Percentiles rank a stretch among this genome's conserved stretches.
phyloP scores from a whole-genome alignment of 805 yeast genomes.

The Candida maesae region DNA sequence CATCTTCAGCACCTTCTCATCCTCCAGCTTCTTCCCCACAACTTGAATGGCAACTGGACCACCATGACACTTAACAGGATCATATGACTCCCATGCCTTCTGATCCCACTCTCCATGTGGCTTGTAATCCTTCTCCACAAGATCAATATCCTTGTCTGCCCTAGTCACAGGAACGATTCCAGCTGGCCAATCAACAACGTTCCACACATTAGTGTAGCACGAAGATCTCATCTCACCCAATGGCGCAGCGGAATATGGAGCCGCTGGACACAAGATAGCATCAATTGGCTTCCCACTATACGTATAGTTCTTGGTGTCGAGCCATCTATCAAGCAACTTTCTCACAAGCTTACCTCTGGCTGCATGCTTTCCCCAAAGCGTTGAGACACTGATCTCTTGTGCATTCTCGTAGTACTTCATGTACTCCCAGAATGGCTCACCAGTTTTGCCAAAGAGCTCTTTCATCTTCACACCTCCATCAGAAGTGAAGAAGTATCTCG shows the following conservation, averaged over 20 bases:
- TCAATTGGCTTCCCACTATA: slow-evolving; percentile 40
- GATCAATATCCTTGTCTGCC: slow-evolving; percentile 43
- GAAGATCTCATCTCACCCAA: slow-evolving; percentile 22
- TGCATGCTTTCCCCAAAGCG: slow-evolving; percentile 42
- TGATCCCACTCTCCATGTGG: slow-evolving; percentile 38
- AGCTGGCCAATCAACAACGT: slow-evolving; percentile 52
- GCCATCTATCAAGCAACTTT: slow-evolving; percentile 41
- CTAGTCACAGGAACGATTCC: slow-evolving; percentile 56
- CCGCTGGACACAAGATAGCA: slow-evolving; percentile 40
- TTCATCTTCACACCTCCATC: slow-evolving; percentile 39
- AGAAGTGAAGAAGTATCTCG: slow-evolving; percentile 28
- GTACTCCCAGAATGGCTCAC: slow-evolving; percentile 42
- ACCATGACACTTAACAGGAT: slow-evolving; percentile 50
- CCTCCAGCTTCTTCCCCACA: slow-evolving; percentile 55
- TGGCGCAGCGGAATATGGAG: slow-evolving; percentile 34
- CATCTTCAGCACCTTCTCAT: slow-evolving; percentile 54
- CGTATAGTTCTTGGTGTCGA: slow-evolving; percentile 26
- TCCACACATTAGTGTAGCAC: slow-evolving; percentile 50
- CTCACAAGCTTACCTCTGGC: slow-evolving; percentile 30
- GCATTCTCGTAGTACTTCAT: slow-evolving; percentile 37
- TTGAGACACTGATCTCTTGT: slow-evolving; percentile 24
- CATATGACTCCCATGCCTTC: slow-evolving; percentile 42
- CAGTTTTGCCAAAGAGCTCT: slow-evolving; percentile 34
- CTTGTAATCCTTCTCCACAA: slow-evolving; percentile 31
- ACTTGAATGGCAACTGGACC: slow-evolving; percentile 64